A percentile compares a stretch with the other conserved stretches of the same genome.
Conservation (phyloP, 495 filamentous ascomycete species). For the Penicillium ucsense region DNA sequence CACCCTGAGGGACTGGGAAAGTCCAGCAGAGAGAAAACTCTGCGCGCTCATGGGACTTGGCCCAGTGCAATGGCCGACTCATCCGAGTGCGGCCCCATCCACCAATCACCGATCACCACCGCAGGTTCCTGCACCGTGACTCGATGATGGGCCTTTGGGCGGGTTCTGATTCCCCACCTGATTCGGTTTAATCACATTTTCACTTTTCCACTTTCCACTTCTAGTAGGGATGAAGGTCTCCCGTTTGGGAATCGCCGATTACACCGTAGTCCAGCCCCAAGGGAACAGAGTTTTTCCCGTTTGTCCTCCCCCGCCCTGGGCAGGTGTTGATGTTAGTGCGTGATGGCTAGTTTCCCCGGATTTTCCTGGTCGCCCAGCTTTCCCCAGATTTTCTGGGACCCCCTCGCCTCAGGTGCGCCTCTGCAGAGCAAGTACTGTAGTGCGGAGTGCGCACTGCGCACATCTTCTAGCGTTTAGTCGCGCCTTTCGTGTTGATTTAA, state of each 20-base stretch:
- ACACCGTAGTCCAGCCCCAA: no score
- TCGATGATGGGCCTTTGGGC: no score
- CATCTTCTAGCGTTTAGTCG: no score
- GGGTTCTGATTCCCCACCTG: background rate
- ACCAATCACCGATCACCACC: constrained; percentile 6
- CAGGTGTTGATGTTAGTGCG: background rate
- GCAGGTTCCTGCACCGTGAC: no score
- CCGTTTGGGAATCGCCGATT: no score
- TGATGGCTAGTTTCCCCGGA: constrained; percentile 14
- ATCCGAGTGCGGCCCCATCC: constrained; percentile 11
- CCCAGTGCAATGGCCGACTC: constrained; percentile 12
- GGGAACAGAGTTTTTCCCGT: no score
- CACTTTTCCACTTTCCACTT: background rate
- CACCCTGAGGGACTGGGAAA: no score
- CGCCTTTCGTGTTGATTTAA: no score
- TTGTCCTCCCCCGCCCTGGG: no score
- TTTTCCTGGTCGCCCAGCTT: constrained; percentile 5
- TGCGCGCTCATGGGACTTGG: constrained; percentile 6
- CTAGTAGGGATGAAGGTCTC: no score
- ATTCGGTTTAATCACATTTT: background rate
- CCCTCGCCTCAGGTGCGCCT: background rate
- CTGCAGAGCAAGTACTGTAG: no score
- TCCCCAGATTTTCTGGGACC: constrained; percentile 15
- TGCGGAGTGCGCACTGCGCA: no score
- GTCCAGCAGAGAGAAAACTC: constrained; percentile 3